Conservation (phyloP, 2,329 filamentous ascomycete species). For the Cladosporium sp. region DNA sequence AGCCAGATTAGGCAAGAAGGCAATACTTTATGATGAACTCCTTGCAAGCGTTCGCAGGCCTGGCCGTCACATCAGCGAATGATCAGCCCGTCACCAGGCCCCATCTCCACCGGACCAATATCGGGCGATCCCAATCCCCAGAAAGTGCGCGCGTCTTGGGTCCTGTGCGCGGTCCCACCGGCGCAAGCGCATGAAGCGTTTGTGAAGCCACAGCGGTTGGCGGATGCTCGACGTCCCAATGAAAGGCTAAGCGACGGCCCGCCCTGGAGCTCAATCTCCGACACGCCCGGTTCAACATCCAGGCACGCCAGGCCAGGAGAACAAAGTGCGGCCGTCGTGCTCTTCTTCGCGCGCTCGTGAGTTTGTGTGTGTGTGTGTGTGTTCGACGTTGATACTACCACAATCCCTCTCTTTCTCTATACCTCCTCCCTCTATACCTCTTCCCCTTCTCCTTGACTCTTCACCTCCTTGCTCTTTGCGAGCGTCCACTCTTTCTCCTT, state of each 20-base stretch:
- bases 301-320: conserved; percentile 8
- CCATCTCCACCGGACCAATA: conserved; percentile 7
- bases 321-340: conserved; percentile 10
- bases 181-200: not conserved
- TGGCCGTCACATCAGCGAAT: not conserved
- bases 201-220: conserved; percentile 9
- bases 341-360: not conserved
- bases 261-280: conserved; percentile 5
- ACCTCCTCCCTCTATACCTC: too few relatives aligned
- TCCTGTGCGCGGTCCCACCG: not conserved
- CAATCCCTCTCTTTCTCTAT: not conserved
- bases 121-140: conserved; percentile 13
- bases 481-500: conserved; percentile 13
- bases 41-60: conserved; percentile 3
- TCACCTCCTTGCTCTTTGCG: conserved; percentile 11
- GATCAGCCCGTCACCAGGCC: not conserved
- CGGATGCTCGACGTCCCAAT: too few relatives aligned
- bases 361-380: too few relatives aligned
- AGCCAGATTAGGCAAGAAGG: too few relatives aligned
- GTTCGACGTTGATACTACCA: conserved; percentile 7
- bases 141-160: not conserved
- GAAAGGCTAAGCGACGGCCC: not conserved
- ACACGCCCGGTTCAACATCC: not conserved
- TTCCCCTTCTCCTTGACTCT: conserved; percentile 11
- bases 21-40: too few relatives aligned